Conservation (phyloP, 805 yeast genomes). For the Candida krabiensis region DNA sequence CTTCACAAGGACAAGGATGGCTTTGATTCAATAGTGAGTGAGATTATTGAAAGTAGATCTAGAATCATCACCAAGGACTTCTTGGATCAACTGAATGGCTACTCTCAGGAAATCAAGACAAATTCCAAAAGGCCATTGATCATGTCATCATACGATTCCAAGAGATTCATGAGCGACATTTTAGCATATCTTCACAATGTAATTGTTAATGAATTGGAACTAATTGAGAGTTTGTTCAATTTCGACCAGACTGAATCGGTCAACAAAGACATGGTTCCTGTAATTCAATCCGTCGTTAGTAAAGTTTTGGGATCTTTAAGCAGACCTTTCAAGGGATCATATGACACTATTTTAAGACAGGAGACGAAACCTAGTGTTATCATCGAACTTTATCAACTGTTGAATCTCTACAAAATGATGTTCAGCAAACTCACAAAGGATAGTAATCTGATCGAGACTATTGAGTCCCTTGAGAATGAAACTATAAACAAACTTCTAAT, state of each 20-base stretch:
- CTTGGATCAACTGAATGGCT: slow-evolving; percentile 49
- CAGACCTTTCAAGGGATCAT: slow-evolving; percentile 58
- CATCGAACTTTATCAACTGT: slow-evolving; percentile 57
- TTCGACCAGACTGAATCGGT: slow-evolving; percentile 28
- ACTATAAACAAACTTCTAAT: slow-evolving; percentile 40
- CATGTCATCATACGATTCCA: slow-evolving; percentile 74
- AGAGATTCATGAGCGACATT: slow-evolving; percentile 81
- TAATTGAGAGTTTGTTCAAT: slow-evolving; percentile 61
- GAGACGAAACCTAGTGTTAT: slow-evolving; percentile 59
- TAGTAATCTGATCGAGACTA: slow-evolving; percentile 23
- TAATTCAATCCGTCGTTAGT: slow-evolving; percentile 41
- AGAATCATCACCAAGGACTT: slow-evolving; percentile 67
- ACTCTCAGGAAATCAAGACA: slow-evolving; percentile 22
- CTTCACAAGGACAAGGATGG: slow-evolving; percentile 41
- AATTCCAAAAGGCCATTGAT: slow-evolving; percentile 46
- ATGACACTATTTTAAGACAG: slow-evolving; percentile 67
- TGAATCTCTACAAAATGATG: slow-evolving; percentile 72
- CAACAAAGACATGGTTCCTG: slow-evolving; percentile 21
- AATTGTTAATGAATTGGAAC: slow-evolving; percentile 84
- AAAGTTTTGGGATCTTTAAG: slow-evolving; percentile 54
- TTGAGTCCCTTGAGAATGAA: slow-evolving; percentile 35
- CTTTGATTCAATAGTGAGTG: slow-evolving; percentile 59
- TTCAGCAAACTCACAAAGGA: slow-evolving; percentile 45
- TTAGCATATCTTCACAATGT: slow-evolving; percentile 85
- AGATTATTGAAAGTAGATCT: slow-evolving; percentile 70